Evolutionary conservation across 2,329 filamentous ascomycete genomes (phyloP).

Genomic region (Cytospora piceae): DNA sequence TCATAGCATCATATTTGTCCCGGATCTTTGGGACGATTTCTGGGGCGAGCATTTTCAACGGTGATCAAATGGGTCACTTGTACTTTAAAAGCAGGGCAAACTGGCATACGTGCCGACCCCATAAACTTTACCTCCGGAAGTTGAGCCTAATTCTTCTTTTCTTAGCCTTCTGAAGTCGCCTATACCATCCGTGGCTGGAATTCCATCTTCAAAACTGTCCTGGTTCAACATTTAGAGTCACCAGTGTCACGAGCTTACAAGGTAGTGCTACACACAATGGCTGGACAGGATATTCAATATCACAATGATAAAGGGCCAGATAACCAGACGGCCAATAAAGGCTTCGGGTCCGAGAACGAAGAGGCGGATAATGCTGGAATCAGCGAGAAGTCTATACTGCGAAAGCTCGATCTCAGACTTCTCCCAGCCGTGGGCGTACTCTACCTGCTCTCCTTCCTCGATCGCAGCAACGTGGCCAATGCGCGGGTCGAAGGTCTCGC

Average conservation of each 20-base stretch:
- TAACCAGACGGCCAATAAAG: slow-evolving; percentile 12
- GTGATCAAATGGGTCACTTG: neutral
- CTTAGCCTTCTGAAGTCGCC: neutral
- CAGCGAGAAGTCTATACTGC: slow-evolving; percentile 60
- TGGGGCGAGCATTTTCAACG: slow-evolving; percentile 2
- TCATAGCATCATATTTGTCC: neutral
- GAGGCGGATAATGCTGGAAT: slow-evolving; percentile 37
- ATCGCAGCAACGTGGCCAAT: slow-evolving; percentile 63
- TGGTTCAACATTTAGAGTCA: neutral
- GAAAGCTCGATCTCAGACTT: slow-evolving; percentile 58
- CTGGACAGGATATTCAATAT: slow-evolving; percentile 15
- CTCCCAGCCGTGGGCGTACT: slow-evolving; percentile 58
- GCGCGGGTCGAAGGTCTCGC: slow-evolving; percentile 60
- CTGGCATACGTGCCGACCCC: neutral
- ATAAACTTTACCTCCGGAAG: neutral
- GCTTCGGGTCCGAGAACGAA: slow-evolving; percentile 20
- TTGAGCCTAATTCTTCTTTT: neutral
- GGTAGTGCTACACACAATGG: slow-evolving; percentile 1
- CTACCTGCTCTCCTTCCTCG: slow-evolving; percentile 61
- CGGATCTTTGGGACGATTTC: neutral
- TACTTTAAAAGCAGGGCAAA: neutral
- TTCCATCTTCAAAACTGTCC: neutral
- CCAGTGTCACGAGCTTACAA: no score
- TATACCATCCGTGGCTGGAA: neutral
- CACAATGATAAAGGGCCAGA: slow-evolving; percentile 15